A percentile compares a stretch with the other conserved stretches of the same genome.
phyloP scores from a whole-genome alignment of 78 protist species.

The Dictyostelium firmibasis region DNA sequence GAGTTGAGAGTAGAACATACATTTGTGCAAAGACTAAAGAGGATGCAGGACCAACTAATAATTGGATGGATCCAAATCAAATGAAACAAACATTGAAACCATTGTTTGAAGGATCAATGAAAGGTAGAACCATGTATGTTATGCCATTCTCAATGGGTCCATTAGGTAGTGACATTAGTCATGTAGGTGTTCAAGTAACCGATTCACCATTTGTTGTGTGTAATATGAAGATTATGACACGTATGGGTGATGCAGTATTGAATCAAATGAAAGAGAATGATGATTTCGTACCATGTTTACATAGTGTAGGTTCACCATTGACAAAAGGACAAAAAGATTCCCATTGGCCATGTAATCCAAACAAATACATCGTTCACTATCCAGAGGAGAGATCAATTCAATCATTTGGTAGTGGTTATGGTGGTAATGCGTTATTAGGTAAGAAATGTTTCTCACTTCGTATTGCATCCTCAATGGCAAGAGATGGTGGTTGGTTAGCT shows the following conservation, averaged over 20 bases:
- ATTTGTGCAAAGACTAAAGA: conserved; percentile 82
- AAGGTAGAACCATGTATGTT: conserved; percentile 92
- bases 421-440: conserved; percentile 96
- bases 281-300: conserved; percentile 88
- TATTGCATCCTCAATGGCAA: conserved; percentile 90
- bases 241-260: conserved; percentile 81
- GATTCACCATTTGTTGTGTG: conserved; percentile 91
- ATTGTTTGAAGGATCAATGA: conserved; percentile 84
- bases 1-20: conserved; percentile 89
- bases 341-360: conserved; percentile 91
- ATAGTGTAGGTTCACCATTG: conserved; percentile 91
- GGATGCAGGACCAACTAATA: conserved; percentile 92
- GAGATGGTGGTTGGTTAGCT: conserved; percentile 94
- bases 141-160: conserved; percentile 95
- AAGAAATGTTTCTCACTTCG: conserved; percentile 96
- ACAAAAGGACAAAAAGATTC: conserved; percentile 77
- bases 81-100: conserved; percentile 77
- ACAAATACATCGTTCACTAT: conserved; percentile 89
- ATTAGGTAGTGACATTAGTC: conserved; percentile 74
- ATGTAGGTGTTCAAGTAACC: conserved; percentile 88
- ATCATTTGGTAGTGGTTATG: conserved; percentile 93
- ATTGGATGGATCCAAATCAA: conserved; percentile 88
- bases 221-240: conserved; percentile 93
- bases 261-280: conserved; percentile 4
- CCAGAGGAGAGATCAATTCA: conserved; percentile 84